A percentile compares a stretch with the other conserved stretches of the same genome.
Evolutionary conservation across 345 rosid species (phyloP).

Genomic region (Mallotus nudiflorus): DNA sequence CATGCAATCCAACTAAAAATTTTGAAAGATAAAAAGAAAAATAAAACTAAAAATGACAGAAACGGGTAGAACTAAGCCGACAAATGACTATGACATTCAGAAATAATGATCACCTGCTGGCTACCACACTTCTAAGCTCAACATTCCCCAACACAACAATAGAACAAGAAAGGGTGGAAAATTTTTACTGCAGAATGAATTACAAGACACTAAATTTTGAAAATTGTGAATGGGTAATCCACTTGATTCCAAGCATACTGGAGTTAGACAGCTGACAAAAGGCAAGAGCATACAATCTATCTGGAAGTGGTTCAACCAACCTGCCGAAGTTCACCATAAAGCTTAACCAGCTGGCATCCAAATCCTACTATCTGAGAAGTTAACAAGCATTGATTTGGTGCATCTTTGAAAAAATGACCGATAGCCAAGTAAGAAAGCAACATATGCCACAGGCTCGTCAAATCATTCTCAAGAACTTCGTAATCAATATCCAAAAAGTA

Average conservation of each 20-base stretch:
- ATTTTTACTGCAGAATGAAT: not conserved
- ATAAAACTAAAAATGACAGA: not conserved
- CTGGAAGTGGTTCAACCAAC: constrained; percentile 44
- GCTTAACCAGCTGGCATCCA: constrained; percentile 74
- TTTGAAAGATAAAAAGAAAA: not conserved
- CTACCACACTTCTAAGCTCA: not conserved
- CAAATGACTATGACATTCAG: not conserved
- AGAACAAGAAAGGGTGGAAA: not conserved
- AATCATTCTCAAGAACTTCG: constrained; percentile 68
- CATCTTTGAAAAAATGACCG: constrained; percentile 39
- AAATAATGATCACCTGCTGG: no score
- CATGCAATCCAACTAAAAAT: not conserved
- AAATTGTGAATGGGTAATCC: not conserved
- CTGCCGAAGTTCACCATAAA: constrained; percentile 88
- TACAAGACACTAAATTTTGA: not conserved
- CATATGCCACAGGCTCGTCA: constrained; percentile 61
- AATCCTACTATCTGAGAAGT: constrained; percentile 43
- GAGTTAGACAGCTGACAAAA: not conserved
- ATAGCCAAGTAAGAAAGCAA: constrained; percentile 56
- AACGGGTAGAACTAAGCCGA: constrained; percentile 1
- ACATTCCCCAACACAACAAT: not conserved
- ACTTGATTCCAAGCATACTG: not conserved
- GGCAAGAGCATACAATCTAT: not conserved
- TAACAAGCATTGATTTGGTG: constrained; percentile 38
- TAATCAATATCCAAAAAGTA: constrained; percentile 74